Evolutionary conservation across 202 grass and related monocot species (phyloP).

Genomic region (Setaria viridis): DNA sequence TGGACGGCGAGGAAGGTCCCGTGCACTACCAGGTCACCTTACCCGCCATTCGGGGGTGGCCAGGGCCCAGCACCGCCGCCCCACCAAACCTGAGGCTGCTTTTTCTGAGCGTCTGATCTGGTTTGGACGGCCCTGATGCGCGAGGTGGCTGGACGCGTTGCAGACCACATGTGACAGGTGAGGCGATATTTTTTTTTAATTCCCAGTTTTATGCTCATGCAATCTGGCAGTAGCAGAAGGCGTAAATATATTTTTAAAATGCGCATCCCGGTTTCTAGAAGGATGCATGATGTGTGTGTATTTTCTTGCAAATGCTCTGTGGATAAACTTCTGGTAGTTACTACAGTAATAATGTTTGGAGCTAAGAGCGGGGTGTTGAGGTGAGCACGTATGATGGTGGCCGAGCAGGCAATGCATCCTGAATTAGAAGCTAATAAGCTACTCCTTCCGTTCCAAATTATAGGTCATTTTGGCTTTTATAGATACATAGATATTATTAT

Average conservation of each 20-base stretch:
- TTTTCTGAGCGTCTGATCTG: neutral
- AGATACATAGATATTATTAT: too few species aligned
- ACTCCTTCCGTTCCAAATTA: too few species aligned
- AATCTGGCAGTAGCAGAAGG: neutral
- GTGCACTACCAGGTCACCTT: constrained; percentile 41
- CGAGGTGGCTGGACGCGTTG: neutral
- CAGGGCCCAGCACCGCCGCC: neutral
- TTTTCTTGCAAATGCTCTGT: too few species aligned
- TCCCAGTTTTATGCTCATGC: neutral
- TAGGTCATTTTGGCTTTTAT: too few species aligned
- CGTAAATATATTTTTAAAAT: neutral
- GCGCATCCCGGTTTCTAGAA: neutral
- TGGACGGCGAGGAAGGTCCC: neutral
- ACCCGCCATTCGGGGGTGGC: neutral
- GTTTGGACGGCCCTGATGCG: constrained; percentile 1
- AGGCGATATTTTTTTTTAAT: neutral
- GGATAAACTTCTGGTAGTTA: neutral
- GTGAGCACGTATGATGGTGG: neutral
- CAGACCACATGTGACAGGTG: neutral
- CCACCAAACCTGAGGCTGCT: neutral
- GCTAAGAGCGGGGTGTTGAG: neutral
- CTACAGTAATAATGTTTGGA: neutral
- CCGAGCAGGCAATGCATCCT: neutral
- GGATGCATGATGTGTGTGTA: neutral
- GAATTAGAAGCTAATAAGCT: neutral